These are phyloP conservation scores for Mortierella sp. DNA, from an alignment of 371 early-diverging fungal genomes.

Conservation along the genomic window DNA sequence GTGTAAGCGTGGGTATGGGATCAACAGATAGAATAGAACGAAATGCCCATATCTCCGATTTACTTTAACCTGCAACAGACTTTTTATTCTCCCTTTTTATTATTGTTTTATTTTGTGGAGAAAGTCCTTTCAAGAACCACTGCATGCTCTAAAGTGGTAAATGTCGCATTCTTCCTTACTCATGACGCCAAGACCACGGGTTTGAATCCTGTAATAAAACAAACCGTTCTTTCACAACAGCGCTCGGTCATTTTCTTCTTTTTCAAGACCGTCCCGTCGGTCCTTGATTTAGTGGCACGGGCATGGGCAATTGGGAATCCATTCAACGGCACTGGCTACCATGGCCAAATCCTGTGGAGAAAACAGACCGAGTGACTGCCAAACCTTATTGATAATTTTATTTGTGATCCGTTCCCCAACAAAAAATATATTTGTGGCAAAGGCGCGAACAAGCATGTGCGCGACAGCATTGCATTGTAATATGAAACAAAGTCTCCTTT, in stretches of 20 bases:
- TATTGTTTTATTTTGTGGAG: neutral
- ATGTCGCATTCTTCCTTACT: neutral
- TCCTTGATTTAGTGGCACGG: neutral
- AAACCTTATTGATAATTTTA: constrained; percentile 17
- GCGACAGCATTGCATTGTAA: neutral
- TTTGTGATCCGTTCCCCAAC: constrained; percentile 16
- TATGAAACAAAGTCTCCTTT: neutral
- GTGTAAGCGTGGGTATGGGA: no score
- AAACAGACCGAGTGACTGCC: neutral
- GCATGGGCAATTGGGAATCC: neutral
- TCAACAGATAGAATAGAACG: neutral
- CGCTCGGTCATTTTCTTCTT: neutral
- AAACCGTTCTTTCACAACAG: neutral
- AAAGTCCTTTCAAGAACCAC: neutral
- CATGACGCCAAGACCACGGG: constrained; percentile 2
- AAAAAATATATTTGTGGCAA: neutral
- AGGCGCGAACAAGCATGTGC: constrained; percentile 1
- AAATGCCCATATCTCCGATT: neutral
- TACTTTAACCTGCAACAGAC: neutral
- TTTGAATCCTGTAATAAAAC: neutral
- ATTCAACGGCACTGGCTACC: neutral
- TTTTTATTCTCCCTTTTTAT: neutral
- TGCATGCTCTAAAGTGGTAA: neutral
- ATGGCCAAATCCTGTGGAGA: neutral
- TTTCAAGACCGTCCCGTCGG: neutral